These are phyloP conservation scores for Avena eriantha DNA, from an alignment of 176 grass and related monocot species.

Conservation along the genomic window DNA sequence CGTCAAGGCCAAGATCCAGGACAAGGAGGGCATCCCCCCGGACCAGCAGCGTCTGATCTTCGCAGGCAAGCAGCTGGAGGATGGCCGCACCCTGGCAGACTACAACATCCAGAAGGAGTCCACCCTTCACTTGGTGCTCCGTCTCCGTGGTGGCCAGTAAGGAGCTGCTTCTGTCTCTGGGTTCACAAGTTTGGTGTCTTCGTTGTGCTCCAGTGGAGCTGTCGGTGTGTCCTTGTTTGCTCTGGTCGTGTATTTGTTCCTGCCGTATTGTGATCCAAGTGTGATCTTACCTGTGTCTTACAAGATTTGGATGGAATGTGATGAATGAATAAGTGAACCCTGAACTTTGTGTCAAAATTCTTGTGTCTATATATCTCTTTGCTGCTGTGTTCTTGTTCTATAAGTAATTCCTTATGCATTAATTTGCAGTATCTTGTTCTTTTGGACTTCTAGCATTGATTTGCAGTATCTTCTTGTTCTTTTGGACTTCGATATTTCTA, in stretches of 20 bases:
- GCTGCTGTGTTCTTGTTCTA: too few species aligned
- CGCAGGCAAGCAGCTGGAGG: constrained; percentile 64
- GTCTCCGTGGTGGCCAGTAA: constrained; percentile 58
- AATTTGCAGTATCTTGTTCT: too few species aligned
- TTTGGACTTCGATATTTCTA: too few species aligned
- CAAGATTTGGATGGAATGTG: not conserved
- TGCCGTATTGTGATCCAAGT: not conserved
- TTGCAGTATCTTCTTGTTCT: too few species aligned
- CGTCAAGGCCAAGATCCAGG: constrained; percentile 74
- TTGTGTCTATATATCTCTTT: too few species aligned
- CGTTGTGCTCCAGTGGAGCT: not conserved
- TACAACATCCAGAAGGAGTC: constrained; percentile 88
- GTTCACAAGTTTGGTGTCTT: not conserved
- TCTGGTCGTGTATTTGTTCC: not conserved
- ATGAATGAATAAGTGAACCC: too few species aligned
- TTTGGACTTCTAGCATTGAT: too few species aligned
- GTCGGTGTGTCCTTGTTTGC: not conserved
- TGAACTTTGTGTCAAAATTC: too few species aligned
- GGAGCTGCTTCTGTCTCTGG: not conserved
- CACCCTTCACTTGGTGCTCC: constrained; percentile 68
- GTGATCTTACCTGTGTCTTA: not conserved
- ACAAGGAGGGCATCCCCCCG: constrained; percentile 78
- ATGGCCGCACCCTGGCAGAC: constrained; percentile 59
- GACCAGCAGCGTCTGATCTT: constrained; percentile 78
- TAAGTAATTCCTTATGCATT: too few species aligned